Evolutionary conservation across 2,329 filamentous ascomycete species (phyloP), one percentile per base, ranked within the genome.

Genomic region (Pestalotiopsis sp.): DNA sequence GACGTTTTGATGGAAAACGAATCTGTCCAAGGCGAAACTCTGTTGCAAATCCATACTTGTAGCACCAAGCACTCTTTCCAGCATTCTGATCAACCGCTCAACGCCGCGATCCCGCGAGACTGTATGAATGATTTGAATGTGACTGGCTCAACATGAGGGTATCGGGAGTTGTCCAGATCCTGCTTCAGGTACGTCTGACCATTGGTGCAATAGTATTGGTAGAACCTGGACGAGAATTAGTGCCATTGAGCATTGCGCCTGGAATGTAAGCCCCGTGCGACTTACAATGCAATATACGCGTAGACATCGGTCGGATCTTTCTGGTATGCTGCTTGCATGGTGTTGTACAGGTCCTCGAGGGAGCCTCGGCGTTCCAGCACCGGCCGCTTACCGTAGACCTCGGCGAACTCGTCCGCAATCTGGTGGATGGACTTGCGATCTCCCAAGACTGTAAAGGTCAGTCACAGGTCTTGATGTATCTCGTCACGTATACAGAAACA

Each of bases 131-230:
- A 17, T 23, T 52, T 52, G 45, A 52, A 52, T n/a, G 45, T 52
- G 7, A 68, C 68, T 14, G 70, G 68, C 58, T 71, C 68, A 12
- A 72, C 68, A 56, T 70, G 67, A 3, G 70, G 70, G 62, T 71
- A 72, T 27, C 66, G 68, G 12, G 52, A 38, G 23, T 72, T 72
- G 39, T 72, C 67, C 3, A 64, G 9, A 2, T 71, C 52, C 3
- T 70, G 67, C 7, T 70, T 68, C 2, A 71, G 14, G 1, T 56
- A n/a, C 5, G 68, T 68, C 60, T 58, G 60, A 12, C 70, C 71
- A 14, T 69, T 70, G 31, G 49, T 17, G 64, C 57, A 59, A 17
- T 70, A 72, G 45, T 72, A 72, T 1, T 69, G 41, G 59, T 58
- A 72, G 60, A 70, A 72, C 14, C 71, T 72, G 27, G 13, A 45